Conservation (phyloP, 1,284 basidiomycete species). For the Hypsizygus ulmarius region DNA sequence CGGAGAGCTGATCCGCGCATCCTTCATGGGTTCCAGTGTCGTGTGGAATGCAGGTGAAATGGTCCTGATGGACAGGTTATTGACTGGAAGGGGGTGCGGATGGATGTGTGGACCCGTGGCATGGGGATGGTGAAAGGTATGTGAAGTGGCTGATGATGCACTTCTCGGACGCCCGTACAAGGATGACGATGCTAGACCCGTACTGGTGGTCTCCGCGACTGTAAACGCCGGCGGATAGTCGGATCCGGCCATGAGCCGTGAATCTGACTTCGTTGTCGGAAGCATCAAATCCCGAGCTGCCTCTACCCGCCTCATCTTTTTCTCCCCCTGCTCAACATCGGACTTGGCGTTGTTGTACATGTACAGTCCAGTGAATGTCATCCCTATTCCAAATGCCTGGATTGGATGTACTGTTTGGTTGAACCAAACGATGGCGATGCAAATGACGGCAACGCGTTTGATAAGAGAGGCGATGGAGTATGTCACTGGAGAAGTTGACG, state of each 20-base stretch:
- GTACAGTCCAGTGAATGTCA: conserved; percentile 91
- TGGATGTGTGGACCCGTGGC: conserved; percentile 12
- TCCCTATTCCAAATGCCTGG: conserved; percentile 83
- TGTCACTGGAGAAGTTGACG: conserved; percentile 95
- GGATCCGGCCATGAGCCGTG: conserved; percentile 43
- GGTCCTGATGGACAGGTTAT: conserved; percentile 27
- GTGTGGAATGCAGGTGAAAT: conserved; percentile 19
- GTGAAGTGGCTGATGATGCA: conserved; percentile 26
- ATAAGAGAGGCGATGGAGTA: conserved; percentile 98
- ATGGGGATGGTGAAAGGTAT: conserved; percentile 24
- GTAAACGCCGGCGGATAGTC: conserved; percentile 34
- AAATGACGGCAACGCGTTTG: conserved; percentile 98
- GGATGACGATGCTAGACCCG: conserved; percentile 26
- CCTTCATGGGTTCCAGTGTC: conserved; percentile 20
- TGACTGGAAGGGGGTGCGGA: conserved; percentile 20
- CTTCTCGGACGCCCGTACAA: conserved; percentile 34
- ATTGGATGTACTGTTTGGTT: conserved; percentile 81
- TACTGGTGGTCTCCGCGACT: conserved; percentile 33
- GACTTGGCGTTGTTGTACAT: conserved; percentile 95
- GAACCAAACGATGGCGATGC: conserved; percentile 97
- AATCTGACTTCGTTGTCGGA: conserved; percentile 64
- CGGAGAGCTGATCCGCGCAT: conserved; percentile 23
- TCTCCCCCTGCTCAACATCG: conserved; percentile 92
- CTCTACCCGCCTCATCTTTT: conserved; percentile 82
- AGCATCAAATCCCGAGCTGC: conserved; percentile 72